phyloP scores from a whole-genome alignment of 768 basidiomycete genomes.

The Cystofilobasidium macerans region DNA sequence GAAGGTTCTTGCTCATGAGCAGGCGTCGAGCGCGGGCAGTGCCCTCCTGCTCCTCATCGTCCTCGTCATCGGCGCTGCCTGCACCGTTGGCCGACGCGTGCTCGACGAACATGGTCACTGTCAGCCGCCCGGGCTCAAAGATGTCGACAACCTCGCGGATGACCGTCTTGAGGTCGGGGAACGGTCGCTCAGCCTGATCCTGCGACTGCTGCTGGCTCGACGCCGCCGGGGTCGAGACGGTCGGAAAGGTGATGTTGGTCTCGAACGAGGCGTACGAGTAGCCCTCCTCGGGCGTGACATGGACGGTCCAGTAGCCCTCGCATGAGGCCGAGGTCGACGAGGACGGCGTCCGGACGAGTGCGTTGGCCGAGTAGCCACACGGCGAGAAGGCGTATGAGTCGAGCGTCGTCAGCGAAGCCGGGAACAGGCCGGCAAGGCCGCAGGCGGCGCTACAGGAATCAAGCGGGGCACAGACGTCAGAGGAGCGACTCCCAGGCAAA shows the following conservation, averaged over 20 bases:
- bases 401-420: constrained; percentile 61
- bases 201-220: neutral
- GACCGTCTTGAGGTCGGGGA: constrained; percentile 65
- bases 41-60: constrained; percentile 27
- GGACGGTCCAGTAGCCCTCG: constrained; percentile 96
- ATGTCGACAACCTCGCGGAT: constrained; percentile 81
- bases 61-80: constrained; percentile 21
- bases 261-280: constrained; percentile 99
- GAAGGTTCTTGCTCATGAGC: constrained; percentile 49
- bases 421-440: constrained; percentile 49
- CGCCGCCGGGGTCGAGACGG: constrained; percentile 38
- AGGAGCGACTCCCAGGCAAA: neutral
- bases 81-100: constrained; percentile 42
- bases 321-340: constrained; percentile 35
- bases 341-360: constrained; percentile 46
- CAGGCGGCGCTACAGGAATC: neutral
- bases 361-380: constrained; percentile 93
- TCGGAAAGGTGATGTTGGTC: constrained; percentile 69
- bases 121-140: constrained; percentile 77
- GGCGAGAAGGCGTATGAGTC: constrained; percentile 91
- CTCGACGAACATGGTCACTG: constrained; percentile 77
- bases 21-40: constrained; percentile 27
- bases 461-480: neutral
- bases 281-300: constrained; percentile 94
- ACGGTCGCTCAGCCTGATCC: neutral